phyloP scores from a whole-genome alignment of 768 basidiomycete genomes.

The Xerocomus brunneocitrinus region DNA sequence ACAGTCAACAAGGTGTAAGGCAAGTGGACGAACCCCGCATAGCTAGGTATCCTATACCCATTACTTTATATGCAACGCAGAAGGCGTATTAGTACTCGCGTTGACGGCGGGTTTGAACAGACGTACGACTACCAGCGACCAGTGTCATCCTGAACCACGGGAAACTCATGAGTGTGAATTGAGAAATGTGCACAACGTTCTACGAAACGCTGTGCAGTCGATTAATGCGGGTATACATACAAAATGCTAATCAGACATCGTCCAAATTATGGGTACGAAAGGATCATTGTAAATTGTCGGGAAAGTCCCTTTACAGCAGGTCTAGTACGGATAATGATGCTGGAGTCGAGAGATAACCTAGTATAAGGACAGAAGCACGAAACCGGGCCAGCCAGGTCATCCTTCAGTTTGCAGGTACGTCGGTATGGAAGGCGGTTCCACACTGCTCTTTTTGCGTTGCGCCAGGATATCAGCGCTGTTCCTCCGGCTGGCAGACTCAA shows the following conservation, averaged over 20 bases:
- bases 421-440: slow-evolving; percentile 20
- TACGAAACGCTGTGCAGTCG: slow-evolving; percentile 14
- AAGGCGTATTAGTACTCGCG: slow-evolving; percentile 6
- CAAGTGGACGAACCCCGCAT: slow-evolving; percentile 50
- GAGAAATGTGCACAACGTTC: neutral
- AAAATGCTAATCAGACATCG: slow-evolving; percentile 4
- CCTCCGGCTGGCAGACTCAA: slow-evolving; percentile 57
- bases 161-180: slow-evolving; percentile 38
- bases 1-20: neutral
- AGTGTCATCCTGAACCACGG: slow-evolving; percentile 55
- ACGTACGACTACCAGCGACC: slow-evolving; percentile 46
- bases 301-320: slow-evolving; percentile 5
- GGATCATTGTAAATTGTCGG: slow-evolving; percentile 6
- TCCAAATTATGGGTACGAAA: slow-evolving; percentile 10
- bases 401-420: slow-evolving; percentile 21
- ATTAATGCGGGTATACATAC: slow-evolving; percentile 12
- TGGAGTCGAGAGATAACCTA: slow-evolving; percentile 10
- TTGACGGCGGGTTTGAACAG: neutral
- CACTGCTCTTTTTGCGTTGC: slow-evolving; percentile 25
- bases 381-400: slow-evolving; percentile 9
- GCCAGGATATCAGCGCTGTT: slow-evolving; percentile 29
- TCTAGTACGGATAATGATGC: slow-evolving; percentile 7
- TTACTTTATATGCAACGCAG: slow-evolving; percentile 35
- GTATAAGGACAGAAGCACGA: slow-evolving; percentile 4
- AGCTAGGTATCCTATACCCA: slow-evolving; percentile 50